Percentiles rank a stretch among this genome's conserved stretches.
These are phyloP conservation scores for Tarenaya hassleriana DNA, from an alignment of 345 rosid genomes.

Conservation along the genomic window DNA sequence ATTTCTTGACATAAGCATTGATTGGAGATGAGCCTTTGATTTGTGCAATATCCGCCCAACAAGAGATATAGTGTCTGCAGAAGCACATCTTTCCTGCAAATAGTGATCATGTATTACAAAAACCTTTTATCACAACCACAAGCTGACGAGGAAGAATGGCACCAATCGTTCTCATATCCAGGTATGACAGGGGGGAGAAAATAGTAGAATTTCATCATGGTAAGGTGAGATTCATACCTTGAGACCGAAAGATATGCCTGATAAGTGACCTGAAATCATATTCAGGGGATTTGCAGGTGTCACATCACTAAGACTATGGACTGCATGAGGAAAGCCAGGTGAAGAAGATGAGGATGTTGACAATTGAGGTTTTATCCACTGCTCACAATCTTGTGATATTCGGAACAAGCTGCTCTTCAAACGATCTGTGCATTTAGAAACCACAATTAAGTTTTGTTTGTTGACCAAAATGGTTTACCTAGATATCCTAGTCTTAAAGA, in stretches of 20 bases:
- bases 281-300: conserved; percentile 53
- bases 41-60: conserved; percentile 80
- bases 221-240: conserved; percentile 48
- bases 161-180: conserved; percentile 13
- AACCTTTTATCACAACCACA: conserved; percentile 9
- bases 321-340: conserved; percentile 36
- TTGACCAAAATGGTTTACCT: conserved; percentile 15
- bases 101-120: conserved; percentile 18
- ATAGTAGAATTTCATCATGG: not conserved
- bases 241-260: conserved; percentile 62
- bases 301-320: conserved; percentile 51
- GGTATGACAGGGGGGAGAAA: conserved; percentile 5
- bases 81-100: conserved; percentile 96
- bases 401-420: conserved; percentile 53
- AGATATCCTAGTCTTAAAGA: conserved; percentile 13
- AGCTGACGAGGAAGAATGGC: conserved; percentile 6
- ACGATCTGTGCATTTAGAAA: conserved; percentile 46
- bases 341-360: conserved; percentile 45
- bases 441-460: not conserved
- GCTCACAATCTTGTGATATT: conserved; percentile 91
- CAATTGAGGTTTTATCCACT: conserved; percentile 70
- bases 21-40: conserved; percentile 88
- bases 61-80: conserved; percentile 65
- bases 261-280: conserved; percentile 33
- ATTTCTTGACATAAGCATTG: conserved; percentile 80